Percentiles rank a stretch among this genome's conserved stretches.
phyloP scores from a whole-genome alignment of 352 stramenopile genomes.

The Albugo laibachii region DNA sequence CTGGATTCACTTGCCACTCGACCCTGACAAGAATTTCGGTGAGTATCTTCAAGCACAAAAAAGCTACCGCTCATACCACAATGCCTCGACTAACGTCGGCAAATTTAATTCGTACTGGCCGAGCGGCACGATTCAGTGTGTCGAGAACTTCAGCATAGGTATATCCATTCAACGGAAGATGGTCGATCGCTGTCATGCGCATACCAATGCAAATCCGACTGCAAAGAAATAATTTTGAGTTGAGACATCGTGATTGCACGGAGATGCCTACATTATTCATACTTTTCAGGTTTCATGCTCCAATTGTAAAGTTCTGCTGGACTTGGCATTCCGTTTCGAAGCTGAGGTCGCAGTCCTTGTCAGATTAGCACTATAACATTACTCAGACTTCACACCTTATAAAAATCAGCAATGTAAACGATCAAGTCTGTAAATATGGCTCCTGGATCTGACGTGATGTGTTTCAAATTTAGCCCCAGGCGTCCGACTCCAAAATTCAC shows the following conservation, averaged over 20 bases:
- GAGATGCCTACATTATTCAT: slow-evolving; percentile 1
- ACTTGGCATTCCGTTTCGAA: slow-evolving; percentile 45
- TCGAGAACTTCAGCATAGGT: slow-evolving; percentile 69
- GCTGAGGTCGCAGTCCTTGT: slow-evolving; percentile 3
- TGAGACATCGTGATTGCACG: background rate
- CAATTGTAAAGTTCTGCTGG: slow-evolving; percentile 81
- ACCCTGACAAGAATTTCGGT: slow-evolving; percentile 10
- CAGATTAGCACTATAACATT: slow-evolving; percentile 2
- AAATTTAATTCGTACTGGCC: slow-evolving; percentile 68
- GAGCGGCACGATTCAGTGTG: slow-evolving; percentile 32
- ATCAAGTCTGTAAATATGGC: slow-evolving; percentile 49
- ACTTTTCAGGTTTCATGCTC: slow-evolving; percentile 77
- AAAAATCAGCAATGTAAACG: slow-evolving; percentile 67
- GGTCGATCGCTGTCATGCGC: slow-evolving; percentile 69
- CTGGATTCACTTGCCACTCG: slow-evolving; percentile 12
- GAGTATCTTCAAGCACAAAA: too few species aligned
- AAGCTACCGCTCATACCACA: slow-evolving; percentile 17
- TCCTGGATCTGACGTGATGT: slow-evolving; percentile 50
- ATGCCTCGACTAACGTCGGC: slow-evolving; percentile 67
- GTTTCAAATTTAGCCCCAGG: slow-evolving; percentile 66
- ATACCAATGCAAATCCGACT: slow-evolving; percentile 55
- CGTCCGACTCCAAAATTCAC: slow-evolving; percentile 59
- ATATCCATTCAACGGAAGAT: slow-evolving; percentile 45
- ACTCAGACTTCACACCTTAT: slow-evolving; percentile 25
- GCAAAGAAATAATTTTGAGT: background rate